Percentiles rank a stretch among this genome's conserved stretches.
phyloP scores from a whole-genome alignment of 129 eudicot genomes.

The Tanacetum coccineum region DNA sequence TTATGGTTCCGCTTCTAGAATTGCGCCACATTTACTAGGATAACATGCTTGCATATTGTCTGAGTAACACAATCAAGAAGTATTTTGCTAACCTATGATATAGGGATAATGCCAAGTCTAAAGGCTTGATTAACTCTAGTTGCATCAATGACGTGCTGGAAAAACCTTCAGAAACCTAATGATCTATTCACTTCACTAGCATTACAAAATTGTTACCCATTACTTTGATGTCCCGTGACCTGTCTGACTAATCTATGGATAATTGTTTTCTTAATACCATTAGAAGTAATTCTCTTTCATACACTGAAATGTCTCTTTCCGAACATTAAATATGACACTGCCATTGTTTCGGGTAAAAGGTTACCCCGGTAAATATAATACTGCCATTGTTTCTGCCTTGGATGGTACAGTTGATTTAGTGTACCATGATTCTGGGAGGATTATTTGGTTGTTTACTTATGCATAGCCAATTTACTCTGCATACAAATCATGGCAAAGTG shows the following conservation, averaged over 20 bases:
- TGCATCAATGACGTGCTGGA: background rate
- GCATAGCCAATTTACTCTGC: conserved; percentile 65
- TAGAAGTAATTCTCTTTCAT: conserved; percentile 12
- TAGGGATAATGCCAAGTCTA: background rate
- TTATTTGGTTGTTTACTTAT: conserved; percentile 78
- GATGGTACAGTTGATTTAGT: conserved; percentile 70
- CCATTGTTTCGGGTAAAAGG: no score
- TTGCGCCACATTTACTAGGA: background rate
- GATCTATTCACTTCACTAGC: background rate
- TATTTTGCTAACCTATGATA: no score
- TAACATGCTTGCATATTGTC: background rate
- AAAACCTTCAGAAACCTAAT: background rate
- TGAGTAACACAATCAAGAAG: no score
- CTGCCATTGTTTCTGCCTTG: conserved; percentile 73
- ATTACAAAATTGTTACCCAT: background rate
- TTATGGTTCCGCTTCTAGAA: background rate
- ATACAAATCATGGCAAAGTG: no score
- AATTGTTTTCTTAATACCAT: conserved; percentile 4
- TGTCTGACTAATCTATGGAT: background rate
- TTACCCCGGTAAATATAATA: no score
- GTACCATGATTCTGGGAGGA: conserved; percentile 49
- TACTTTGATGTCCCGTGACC: background rate
- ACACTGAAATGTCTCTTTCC: conserved; percentile 16
- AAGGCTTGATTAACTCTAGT: background rate
- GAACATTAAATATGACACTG: conserved; percentile 56